Base-by-base conservation (phyloP, 345 rosid genomes). In the Rhodamnia argentea region DNA sequence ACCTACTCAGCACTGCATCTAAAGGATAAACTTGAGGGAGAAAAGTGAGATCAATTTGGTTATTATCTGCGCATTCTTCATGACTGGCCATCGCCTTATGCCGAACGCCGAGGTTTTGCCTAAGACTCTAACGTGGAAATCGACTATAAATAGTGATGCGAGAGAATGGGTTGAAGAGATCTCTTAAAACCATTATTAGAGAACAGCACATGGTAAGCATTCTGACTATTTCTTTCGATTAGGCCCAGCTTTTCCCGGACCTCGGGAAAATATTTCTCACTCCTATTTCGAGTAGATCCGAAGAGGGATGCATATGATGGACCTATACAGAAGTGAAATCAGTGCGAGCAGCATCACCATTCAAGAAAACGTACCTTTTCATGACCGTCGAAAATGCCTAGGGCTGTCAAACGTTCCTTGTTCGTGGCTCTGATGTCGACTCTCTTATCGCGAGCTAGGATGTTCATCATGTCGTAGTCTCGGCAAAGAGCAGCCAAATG, bases 401-500 rank as follows among this genome's bases (percentile, higher is more conserved):
- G 83, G 47, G 89, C 84, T 1, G 91, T 86, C 83, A 81, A 20
- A 70, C 86, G 86, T 42, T 74, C 23, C 83, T 62, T 83, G 83
- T 88, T 89, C 10, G 24, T 70, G 16, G 78, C 52, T 29, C 47
- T 52, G 13, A 54, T 12, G 47, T 86, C 52, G 1, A 84, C 84
- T 53, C 86, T 24, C 16, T 60, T 40, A 7, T 84, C 83, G 47
- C 64, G 24, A 0, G 62, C 60, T 0, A 90, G 87, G 58, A 44
- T 20, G 26, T 51, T 70, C 32, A 84, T 87, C 53, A 87, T 87
- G 37, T 1, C 7, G 6, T 44, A 74, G 60, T 87, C 86, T 13
- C 83, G 52, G 12, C 27, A 13, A 64, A 55, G 53, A 1, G 88
- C 86, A 3, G 92, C 92, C 84, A 90, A 82, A 85, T 90, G 92